Evolutionary conservation across 768 basidiomycete genomes (phyloP), one percentile per base, ranked within the genome.

Genomic region (Phlebiopsis flavidoalba): DNA sequence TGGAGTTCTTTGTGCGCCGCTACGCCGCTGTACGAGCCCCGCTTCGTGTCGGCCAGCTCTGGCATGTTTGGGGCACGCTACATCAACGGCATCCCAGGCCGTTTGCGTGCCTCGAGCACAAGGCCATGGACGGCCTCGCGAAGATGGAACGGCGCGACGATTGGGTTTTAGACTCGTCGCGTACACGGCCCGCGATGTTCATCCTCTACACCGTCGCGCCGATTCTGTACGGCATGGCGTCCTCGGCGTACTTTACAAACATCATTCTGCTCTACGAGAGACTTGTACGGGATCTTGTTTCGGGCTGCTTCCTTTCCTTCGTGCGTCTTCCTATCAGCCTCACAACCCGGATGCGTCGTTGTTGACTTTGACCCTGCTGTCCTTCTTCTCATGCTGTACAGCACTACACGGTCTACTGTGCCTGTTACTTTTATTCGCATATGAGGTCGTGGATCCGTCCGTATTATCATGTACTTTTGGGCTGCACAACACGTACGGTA

Each of bases 11-110:
- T 83, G 75, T 65, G 79, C 85, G 12, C 93, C 93, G 5, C 75
- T 94, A 45, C 94, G 92, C 66, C 93, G 94, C 75, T 90, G 94
- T 59, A 85, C 94, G 17, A 93, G 93, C 11, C 90, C 91, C 71
- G 73, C 94, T 52, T n/a, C n/a, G 26, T 31, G 26, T 31, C 26
- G 26, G 26, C 6, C 26, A 31, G 26, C 26, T 31, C 26, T n/a
- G 93, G 93, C 7, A 84, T 94, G 82, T 95, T 84, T 81, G 93
- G 92, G 31, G 83, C 85, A 58, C 26, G 26, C 26, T 69, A 94
- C 53, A 86, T 93, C 70, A 90, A 87, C 66, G 87, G 88, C 5
- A 81, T 88, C 52, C 91, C 94, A 72, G 86, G 89, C 1, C 26
- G 26, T 6, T n/a, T n/a, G n/a, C 26, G 26, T n/a, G 83, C 90